A percentile compares a stretch with the other conserved stretches of the same genome.
These are phyloP conservation scores for Phragmites australis DNA, from an alignment of 176 grass and related monocot species.

Conservation along the genomic window DNA sequence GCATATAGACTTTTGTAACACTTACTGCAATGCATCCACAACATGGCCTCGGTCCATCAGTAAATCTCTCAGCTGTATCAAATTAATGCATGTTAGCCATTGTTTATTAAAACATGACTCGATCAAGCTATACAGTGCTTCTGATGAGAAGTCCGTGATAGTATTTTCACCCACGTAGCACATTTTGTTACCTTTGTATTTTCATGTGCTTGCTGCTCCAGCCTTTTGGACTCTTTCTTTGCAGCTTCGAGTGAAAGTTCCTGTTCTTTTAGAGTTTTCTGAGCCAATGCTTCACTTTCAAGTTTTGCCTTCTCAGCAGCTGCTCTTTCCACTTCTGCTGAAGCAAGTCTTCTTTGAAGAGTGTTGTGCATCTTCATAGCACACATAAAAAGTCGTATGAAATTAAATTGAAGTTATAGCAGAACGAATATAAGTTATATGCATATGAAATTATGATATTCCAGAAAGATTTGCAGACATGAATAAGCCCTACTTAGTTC, in stretches of 20 bases:
- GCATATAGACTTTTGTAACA: not conserved
- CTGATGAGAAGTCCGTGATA: not conserved
- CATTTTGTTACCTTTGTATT: constrained; percentile 59
- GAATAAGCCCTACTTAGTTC: not conserved
- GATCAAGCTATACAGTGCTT: not conserved
- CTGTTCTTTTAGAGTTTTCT: constrained; percentile 52
- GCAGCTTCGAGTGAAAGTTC: constrained; percentile 50
- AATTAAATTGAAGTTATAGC: not conserved
- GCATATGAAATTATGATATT: not conserved
- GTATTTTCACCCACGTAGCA: not conserved
- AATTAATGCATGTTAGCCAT: constrained; percentile 18
- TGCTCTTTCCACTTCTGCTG: constrained; percentile 43
- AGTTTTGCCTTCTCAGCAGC: constrained; percentile 54
- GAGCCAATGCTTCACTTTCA: constrained; percentile 49
- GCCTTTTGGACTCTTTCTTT: constrained; percentile 48
- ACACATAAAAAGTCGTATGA: not conserved
- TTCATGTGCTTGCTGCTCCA: constrained; percentile 63
- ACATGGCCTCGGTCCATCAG: constrained; percentile 56
- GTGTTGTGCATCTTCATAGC: constrained; percentile 49
- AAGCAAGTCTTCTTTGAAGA: constrained; percentile 56
- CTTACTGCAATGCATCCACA: constrained; percentile 83
- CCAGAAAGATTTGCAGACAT: not conserved
- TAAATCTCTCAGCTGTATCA: constrained; percentile 70
- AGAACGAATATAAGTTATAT: not conserved
- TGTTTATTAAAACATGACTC: not conserved